phyloP scores from a whole-genome alignment of 495 filamentous ascomycete species.

The Zalerion maritima region DNA sequence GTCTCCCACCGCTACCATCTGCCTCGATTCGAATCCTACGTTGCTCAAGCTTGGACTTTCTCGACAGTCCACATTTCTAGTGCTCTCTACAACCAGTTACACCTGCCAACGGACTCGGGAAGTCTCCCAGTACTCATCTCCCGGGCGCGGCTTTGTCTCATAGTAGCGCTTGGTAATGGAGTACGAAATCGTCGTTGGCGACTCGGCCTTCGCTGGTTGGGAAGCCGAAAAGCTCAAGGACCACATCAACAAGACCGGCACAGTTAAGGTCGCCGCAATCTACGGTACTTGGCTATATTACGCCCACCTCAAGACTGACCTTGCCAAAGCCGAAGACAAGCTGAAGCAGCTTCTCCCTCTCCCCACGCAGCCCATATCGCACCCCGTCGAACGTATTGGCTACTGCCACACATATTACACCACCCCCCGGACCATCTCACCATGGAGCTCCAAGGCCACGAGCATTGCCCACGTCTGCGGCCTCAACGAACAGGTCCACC shows the following conservation, averaged over 20 bases:
- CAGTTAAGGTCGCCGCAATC: slow-evolving; percentile 26
- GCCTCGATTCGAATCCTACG: too few species aligned
- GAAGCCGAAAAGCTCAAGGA: slow-evolving; percentile 35
- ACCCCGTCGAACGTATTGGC: slow-evolving; percentile 16
- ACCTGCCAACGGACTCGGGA: too few species aligned
- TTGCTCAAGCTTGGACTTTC: too few species aligned
- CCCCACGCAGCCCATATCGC: slow-evolving; percentile 4
- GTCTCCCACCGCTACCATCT: too few species aligned
- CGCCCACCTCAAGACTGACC: slow-evolving; percentile 23
- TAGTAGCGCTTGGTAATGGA: too few species aligned
- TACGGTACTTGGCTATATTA: slow-evolving; percentile 34
- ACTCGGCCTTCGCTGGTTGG: slow-evolving; percentile 34
- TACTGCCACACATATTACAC: slow-evolving; percentile 41
- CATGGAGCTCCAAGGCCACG: slow-evolving; percentile 94
- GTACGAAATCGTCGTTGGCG: slow-evolving; percentile 24
- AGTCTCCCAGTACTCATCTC: too few species aligned
- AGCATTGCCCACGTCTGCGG: slow-evolving; percentile 89
- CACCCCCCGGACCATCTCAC: slow-evolving; percentile 77
- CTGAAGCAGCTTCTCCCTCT: slow-evolving; percentile 28
- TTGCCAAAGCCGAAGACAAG: slow-evolving; percentile 17
- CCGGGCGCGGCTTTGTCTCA: too few species aligned
- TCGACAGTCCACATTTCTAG: too few species aligned
- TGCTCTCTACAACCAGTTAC: too few species aligned
- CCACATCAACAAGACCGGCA: slow-evolving; percentile 27
- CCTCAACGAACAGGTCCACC: slow-evolving; percentile 51